These are phyloP conservation scores for Plenodomus tracheiphilus DNA, from an alignment of 2,329 filamentous ascomycete species.

Conservation along the genomic window DNA sequence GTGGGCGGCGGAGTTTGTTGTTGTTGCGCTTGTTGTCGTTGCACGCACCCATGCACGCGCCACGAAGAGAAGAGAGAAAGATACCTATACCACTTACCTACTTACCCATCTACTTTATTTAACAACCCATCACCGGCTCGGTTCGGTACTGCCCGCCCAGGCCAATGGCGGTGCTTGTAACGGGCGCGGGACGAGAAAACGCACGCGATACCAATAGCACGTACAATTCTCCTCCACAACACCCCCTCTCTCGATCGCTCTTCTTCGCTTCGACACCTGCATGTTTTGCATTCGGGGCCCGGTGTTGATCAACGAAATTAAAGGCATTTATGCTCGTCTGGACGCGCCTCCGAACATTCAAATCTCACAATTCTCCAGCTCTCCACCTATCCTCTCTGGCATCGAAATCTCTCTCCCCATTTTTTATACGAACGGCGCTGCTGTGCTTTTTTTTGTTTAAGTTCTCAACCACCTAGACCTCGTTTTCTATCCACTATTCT, in stretches of 20 bases:
- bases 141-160: constrained; percentile 29
- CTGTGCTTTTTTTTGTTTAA: constrained; percentile 3
- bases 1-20: constrained; percentile 9
- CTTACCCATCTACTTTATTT: background rate
- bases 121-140: constrained; percentile 16
- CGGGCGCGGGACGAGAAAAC: constrained; percentile 19
- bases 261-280: constrained; percentile 28
- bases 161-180: constrained; percentile 20
- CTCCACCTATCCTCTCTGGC: constrained; percentile 17
- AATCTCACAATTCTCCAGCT: no score
- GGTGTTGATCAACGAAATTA: constrained; percentile 37
- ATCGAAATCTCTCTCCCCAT: constrained; percentile 16
- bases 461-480: no score
- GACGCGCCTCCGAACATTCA: constrained; percentile 25
- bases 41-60: constrained; percentile 7
- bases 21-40: constrained; percentile 12
- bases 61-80: constrained; percentile 13
- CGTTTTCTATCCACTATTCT: no score
- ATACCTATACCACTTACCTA: constrained; percentile 14
- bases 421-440: constrained; percentile 13
- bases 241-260: constrained; percentile 11
- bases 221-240: constrained; percentile 35
- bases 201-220: constrained; percentile 42
- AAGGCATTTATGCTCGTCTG: constrained; percentile 20
- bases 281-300: constrained; percentile 28